A percentile compares a stretch with the other conserved stretches of the same genome.
phyloP scores from a whole-genome alignment of 768 basidiomycete species.

The Rhizopogon vinicolor region DNA sequence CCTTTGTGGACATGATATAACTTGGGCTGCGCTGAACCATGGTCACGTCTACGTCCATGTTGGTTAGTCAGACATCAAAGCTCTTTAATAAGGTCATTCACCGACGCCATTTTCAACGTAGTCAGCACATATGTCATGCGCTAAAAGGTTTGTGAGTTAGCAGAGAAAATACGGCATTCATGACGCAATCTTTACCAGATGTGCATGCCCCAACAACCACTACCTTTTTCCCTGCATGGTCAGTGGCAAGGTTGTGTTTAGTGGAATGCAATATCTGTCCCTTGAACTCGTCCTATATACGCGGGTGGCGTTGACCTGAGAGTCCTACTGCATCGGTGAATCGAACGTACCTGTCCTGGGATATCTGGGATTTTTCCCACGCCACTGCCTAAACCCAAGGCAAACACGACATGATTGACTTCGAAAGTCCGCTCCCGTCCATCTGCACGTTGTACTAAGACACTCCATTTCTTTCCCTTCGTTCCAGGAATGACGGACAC shows the following conservation, averaged over 20 bases:
- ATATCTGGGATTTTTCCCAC: constrained; percentile 38
- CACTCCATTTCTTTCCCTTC: constrained; percentile 38
- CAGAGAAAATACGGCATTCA: background rate
- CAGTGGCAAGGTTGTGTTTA: constrained; percentile 46
- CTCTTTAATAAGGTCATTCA: constrained; percentile 10
- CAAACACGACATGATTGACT: constrained; percentile 47
- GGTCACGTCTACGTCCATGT: constrained; percentile 31
- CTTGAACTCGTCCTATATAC: constrained; percentile 48
- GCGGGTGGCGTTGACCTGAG: background rate
- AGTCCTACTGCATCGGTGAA: background rate
- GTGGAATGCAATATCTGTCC: constrained; percentile 60
- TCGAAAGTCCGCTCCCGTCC: constrained; percentile 33
- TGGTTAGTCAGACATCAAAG: background rate
- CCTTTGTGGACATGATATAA: constrained; percentile 45
- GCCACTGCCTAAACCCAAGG: constrained; percentile 46
- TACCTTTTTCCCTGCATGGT: constrained; percentile 66
- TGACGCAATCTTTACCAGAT: constrained; percentile 32
- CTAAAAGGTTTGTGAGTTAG: constrained; percentile 18
- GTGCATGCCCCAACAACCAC: constrained; percentile 66
- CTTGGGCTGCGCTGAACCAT: constrained; percentile 51
- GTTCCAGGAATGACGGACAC: constrained; percentile 23
- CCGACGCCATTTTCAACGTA: constrained; percentile 42
- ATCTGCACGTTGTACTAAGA: constrained; percentile 32
- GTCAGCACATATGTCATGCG: constrained; percentile 48
- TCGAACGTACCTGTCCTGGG: constrained; percentile 35